Evolutionary conservation across 2,329 filamentous ascomycete species (phyloP).

Genomic region (Epichloe coenophiala): DNA sequence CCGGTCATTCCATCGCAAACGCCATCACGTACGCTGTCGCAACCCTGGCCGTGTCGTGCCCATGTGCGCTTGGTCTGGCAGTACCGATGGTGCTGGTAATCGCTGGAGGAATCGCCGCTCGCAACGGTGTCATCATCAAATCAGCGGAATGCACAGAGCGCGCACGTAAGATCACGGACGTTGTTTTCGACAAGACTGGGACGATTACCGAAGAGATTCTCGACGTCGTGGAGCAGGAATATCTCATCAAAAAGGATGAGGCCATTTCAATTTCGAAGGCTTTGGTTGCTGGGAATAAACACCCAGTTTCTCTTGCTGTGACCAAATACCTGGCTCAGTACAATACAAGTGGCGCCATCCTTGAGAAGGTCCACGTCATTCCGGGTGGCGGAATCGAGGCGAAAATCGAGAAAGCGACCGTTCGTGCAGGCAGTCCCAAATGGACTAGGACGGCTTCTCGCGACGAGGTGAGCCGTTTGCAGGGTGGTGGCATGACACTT

Average conservation of each 20-base stretch:
- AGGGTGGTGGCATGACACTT: conserved; percentile 13
- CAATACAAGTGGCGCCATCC: conserved; percentile 5
- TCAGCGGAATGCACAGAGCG: conserved; percentile 38
- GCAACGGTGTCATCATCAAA: conserved; percentile 45
- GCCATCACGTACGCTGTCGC: conserved; percentile 25
- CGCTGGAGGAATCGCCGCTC: conserved; percentile 42
- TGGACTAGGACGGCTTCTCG: conserved; percentile 23
- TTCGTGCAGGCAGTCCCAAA: conserved; percentile 31
- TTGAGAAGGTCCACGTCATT: conserved; percentile 20
- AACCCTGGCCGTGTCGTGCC: conserved; percentile 47
- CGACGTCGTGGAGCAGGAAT: conserved; percentile 13
- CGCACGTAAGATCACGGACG: conserved; percentile 36
- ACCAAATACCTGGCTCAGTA: conserved; percentile 22
- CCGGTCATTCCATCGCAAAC: conserved; percentile 13
- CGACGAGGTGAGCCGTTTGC: conserved; percentile 9
- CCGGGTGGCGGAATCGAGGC: conserved; percentile 28
- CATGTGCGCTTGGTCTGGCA: conserved; percentile 50
- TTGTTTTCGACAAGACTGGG: conserved; percentile 54
- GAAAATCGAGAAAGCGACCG: conserved; percentile 10
- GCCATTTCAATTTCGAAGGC: conserved; percentile 14
- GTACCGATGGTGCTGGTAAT: conserved; percentile 55
- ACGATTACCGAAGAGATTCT: conserved; percentile 40
- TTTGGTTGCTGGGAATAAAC: conserved; percentile 26
- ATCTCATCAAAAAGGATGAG: conserved; percentile 11
- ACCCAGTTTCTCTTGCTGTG: conserved; percentile 37